phyloP scores from a whole-genome alignment of 1,284 basidiomycete genomes.

The Ceratobasidium sp. region DNA sequence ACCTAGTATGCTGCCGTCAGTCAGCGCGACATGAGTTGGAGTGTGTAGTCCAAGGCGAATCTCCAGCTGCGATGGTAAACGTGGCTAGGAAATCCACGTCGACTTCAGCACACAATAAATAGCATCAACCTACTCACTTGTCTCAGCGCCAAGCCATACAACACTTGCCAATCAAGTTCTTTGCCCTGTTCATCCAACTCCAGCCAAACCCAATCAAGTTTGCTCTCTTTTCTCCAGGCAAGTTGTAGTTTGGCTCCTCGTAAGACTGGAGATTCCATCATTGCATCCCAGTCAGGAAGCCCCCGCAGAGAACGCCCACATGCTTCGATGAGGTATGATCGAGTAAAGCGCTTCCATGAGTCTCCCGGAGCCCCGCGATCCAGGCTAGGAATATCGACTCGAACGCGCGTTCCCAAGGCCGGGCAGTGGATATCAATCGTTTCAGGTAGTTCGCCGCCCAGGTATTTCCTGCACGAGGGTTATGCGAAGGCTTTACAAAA shows the following conservation, averaged over 20 bases:
- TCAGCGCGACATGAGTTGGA: slow-evolving; percentile 64
- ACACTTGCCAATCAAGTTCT: slow-evolving; percentile 73
- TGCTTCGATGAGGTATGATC: slow-evolving; percentile 67
- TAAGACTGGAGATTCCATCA: slow-evolving; percentile 65
- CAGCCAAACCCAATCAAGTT: slow-evolving; percentile 84
- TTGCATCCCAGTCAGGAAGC: slow-evolving; percentile 68
- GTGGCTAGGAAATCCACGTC: slow-evolving; percentile 55
- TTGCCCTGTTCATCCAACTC: slow-evolving; percentile 70
- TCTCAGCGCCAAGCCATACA: slow-evolving; percentile 76
- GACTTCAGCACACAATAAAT: neutral
- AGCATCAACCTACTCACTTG: slow-evolving; percentile 60
- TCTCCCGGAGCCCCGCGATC: slow-evolving; percentile 53
- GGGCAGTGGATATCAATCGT: slow-evolving; percentile 61
- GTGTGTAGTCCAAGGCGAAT: slow-evolving; percentile 75
- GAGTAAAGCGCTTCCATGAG: slow-evolving; percentile 63
- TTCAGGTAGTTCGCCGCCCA: slow-evolving; percentile 62
- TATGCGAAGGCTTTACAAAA: slow-evolving; percentile 16
- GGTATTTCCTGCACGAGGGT: slow-evolving; percentile 63
- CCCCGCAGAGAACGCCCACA: slow-evolving; percentile 65
- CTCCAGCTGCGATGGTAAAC: slow-evolving; percentile 69
- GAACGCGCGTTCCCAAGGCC: slow-evolving; percentile 66
- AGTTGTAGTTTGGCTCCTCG: slow-evolving; percentile 73
- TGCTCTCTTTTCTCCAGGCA: slow-evolving; percentile 76
- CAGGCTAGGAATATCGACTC: slow-evolving; percentile 69
- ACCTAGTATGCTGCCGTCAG: slow-evolving; percentile 63